Conservation (phyloP, 148 eudicot species). For the Mesembryanthemum crystallinum region DNA sequence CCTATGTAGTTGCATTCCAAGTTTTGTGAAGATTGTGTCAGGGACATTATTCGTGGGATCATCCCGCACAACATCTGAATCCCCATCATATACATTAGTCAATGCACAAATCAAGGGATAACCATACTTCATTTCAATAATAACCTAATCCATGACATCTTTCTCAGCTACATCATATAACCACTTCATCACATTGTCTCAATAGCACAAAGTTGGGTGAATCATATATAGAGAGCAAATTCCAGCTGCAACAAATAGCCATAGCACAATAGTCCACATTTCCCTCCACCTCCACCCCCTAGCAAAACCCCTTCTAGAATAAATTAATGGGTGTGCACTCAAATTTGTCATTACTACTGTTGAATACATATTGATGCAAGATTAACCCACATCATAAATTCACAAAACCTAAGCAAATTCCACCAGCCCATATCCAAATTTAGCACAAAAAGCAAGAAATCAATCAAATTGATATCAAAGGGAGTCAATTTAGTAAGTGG, state of each 20-base stretch:
- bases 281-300: no score
- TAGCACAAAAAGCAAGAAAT: neutral
- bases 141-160: neutral
- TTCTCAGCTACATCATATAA: neutral
- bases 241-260: neutral
- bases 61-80: constrained; percentile 82
- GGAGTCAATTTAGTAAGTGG: constrained; percentile 20
- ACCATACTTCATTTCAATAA: neutral
- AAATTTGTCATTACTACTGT: neutral
- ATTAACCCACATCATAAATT: neutral
- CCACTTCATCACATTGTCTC: neutral
- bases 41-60: constrained; percentile 96
- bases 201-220: neutral
- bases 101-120: constrained; percentile 1
- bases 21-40: constrained; percentile 74
- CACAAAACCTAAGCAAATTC: neutral
- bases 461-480: constrained; percentile 2
- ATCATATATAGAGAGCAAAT: neutral
- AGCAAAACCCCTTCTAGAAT: no score
- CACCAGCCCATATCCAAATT: constrained; percentile 12
- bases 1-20: constrained; percentile 91
- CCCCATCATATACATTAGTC: constrained; percentile 17
- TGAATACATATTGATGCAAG: neutral
- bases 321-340: no score
- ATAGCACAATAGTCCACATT: neutral